These are phyloP conservation scores for Orbilia blumenaviensis DNA, from an alignment of 2,329 filamentous ascomycete genomes.

Conservation along the genomic window DNA sequence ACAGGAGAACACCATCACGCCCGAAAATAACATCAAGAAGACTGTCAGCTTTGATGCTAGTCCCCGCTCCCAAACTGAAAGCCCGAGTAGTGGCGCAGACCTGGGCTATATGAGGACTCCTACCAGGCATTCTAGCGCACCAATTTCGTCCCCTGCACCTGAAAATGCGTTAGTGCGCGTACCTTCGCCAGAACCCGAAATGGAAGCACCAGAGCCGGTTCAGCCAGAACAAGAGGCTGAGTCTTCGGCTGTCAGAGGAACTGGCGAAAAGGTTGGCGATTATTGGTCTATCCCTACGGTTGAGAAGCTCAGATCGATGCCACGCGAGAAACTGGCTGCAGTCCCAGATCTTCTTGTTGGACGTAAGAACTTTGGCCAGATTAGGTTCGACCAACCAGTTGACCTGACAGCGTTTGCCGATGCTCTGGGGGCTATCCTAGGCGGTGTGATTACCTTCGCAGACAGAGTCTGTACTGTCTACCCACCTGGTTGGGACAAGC, in stretches of 20 bases:
- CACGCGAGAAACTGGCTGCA: slow-evolving; percentile 77
- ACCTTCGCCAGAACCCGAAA: slow-evolving; percentile 66
- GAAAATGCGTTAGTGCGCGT: slow-evolving; percentile 65
- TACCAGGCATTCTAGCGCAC: slow-evolving; percentile 24
- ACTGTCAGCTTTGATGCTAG: slow-evolving; percentile 42
- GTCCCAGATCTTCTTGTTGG: slow-evolving; percentile 82
- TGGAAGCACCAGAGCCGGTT: slow-evolving; percentile 63
- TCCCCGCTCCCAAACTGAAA: slow-evolving; percentile 39
- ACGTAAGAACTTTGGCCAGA: slow-evolving; percentile 79
- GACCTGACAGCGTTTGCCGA: slow-evolving; percentile 80
- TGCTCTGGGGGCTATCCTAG: slow-evolving; percentile 77
- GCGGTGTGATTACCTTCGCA: slow-evolving; percentile 77
- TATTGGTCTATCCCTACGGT: slow-evolving; percentile 87
- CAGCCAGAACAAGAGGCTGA: slow-evolving; percentile 56
- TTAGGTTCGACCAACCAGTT: slow-evolving; percentile 82
- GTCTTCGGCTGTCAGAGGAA: slow-evolving; percentile 21
- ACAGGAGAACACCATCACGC: slow-evolving; percentile 58
- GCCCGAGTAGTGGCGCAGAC: slow-evolving; percentile 32
- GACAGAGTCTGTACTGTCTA: slow-evolving; percentile 89
- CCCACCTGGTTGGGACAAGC: slow-evolving; percentile 76
- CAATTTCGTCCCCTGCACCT: slow-evolving; percentile 23
- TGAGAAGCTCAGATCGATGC: slow-evolving; percentile 80
- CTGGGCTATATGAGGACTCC: slow-evolving; percentile 52
- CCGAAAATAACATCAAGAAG: slow-evolving; percentile 53
- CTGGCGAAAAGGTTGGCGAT: slow-evolving; percentile 70